Percentiles rank a stretch among this genome's conserved stretches.
Conservation (phyloP, 139 green algal species). For the Coelastrella sp. region DNA sequence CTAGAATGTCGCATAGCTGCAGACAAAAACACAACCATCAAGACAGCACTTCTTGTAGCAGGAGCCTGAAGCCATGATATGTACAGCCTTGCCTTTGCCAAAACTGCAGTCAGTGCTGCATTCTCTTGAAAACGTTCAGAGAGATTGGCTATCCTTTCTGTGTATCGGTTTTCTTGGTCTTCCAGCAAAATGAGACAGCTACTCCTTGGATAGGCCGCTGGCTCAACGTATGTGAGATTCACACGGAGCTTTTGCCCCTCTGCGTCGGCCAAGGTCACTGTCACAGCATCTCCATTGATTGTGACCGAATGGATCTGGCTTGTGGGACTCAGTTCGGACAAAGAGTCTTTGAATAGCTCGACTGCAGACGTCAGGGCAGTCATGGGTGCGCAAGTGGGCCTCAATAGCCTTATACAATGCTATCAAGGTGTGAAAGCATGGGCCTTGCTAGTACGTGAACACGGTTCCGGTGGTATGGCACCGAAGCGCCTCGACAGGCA, state of each 20-base stretch:
- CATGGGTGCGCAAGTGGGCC: neutral
- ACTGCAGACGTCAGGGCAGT: neutral
- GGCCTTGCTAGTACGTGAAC: too few species aligned
- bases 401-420: too few species aligned
- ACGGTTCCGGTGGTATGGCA: too few species aligned
- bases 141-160: constrained; percentile 21
- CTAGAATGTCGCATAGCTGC: constrained; percentile 34
- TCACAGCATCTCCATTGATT: constrained; percentile 8
- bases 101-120: constrained; percentile 38
- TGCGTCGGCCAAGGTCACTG: neutral
- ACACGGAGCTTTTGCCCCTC: constrained; percentile 17
- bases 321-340: constrained; percentile 17
- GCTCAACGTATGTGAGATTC: constrained; percentile 34
- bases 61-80: neutral
- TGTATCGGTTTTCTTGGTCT: neutral
- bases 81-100: constrained; percentile 39
- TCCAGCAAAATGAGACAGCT: constrained; percentile 43
- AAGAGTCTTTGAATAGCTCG: neutral
- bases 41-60: too few species aligned
- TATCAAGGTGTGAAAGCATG: too few species aligned
- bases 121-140: constrained; percentile 46
- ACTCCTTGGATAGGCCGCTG: constrained; percentile 41
- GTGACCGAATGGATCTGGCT: constrained; percentile 6
- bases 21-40: neutral
- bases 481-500: too few species aligned